These are phyloP conservation scores for Salvia hispanica DNA, from an alignment of 257 asterid species.

Conservation along the genomic window DNA sequence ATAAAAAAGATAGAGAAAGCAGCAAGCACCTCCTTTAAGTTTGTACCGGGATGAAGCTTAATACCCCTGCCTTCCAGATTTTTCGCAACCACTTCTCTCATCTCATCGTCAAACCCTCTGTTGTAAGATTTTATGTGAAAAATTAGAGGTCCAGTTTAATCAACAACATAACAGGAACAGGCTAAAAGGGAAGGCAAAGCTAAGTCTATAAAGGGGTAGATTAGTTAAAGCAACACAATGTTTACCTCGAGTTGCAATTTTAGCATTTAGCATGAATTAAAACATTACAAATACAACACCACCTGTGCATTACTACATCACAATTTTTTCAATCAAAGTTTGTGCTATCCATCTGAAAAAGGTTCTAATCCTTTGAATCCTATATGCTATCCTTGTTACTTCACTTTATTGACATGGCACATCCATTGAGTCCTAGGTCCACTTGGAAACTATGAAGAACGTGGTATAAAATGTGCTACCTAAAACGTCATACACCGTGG, in stretches of 20 bases:
- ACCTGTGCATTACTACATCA: too few relatives aligned
- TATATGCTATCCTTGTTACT: not conserved
- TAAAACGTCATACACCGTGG: not conserved
- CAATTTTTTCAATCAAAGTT: too few relatives aligned
- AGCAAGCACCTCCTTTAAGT: slow-evolving; percentile 68
- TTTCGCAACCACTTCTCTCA: slow-evolving; percentile 88
- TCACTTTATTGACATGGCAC: not conserved
- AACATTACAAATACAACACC: too few relatives aligned
- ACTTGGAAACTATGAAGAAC: too few relatives aligned
- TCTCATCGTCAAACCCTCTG: slow-evolving; percentile 98
- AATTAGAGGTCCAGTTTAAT: slow-evolving; percentile 11
- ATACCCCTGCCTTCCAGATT: slow-evolving; percentile 97
- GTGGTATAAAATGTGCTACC: not conserved
- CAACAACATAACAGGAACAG: not conserved
- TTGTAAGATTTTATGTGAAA: slow-evolving; percentile 19
- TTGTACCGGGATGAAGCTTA: slow-evolving; percentile 76
- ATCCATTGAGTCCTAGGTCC: not conserved
- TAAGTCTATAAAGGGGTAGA: not conserved
- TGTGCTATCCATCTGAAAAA: too few relatives aligned
- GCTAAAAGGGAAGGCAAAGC: not conserved
- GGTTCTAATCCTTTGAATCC: not conserved
- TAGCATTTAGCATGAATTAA: too few relatives aligned
- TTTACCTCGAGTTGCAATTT: too few relatives aligned
- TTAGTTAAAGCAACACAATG: too few relatives aligned
- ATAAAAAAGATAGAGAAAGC: not conserved